Conservation (phyloP, 1,284 basidiomycete genomes). For the Wallemia ichthyophaga region DNA sequence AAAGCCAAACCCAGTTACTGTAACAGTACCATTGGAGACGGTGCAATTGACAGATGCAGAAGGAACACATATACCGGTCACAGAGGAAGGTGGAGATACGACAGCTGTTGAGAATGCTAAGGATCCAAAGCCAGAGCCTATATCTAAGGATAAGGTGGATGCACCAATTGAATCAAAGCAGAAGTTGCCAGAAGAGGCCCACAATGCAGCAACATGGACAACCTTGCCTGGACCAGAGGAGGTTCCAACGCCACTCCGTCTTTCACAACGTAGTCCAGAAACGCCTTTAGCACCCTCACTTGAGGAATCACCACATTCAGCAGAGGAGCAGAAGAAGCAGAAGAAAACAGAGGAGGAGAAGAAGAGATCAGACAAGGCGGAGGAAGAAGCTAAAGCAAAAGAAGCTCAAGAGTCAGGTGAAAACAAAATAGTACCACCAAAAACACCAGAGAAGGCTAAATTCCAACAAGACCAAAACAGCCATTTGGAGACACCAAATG, state of each 20-base stretch:
- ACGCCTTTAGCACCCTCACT: background rate
- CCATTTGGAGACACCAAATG: background rate
- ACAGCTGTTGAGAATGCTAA: background rate
- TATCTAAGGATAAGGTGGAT: background rate
- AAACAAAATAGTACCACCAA: background rate
- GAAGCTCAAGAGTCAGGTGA: background rate
- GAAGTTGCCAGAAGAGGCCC: background rate
- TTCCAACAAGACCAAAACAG: background rate
- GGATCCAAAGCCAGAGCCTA: background rate
- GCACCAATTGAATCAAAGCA: background rate
- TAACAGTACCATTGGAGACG: background rate
- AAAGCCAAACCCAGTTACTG: slow-evolving; percentile 1
- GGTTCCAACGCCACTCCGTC: background rate
- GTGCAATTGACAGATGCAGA: background rate
- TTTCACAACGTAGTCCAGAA: background rate
- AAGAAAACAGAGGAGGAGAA: background rate
- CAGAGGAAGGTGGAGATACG: background rate
- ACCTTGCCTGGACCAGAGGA: background rate
- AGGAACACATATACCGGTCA: background rate
- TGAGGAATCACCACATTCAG: background rate
- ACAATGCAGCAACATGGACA: background rate
- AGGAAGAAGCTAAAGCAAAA: background rate
- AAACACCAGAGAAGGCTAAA: background rate
- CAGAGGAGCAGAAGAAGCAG: background rate
- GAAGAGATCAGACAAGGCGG: background rate